Evolutionary conservation across 768 basidiomycete species (phyloP).

Genomic region (Megacollybia marginata): DNA sequence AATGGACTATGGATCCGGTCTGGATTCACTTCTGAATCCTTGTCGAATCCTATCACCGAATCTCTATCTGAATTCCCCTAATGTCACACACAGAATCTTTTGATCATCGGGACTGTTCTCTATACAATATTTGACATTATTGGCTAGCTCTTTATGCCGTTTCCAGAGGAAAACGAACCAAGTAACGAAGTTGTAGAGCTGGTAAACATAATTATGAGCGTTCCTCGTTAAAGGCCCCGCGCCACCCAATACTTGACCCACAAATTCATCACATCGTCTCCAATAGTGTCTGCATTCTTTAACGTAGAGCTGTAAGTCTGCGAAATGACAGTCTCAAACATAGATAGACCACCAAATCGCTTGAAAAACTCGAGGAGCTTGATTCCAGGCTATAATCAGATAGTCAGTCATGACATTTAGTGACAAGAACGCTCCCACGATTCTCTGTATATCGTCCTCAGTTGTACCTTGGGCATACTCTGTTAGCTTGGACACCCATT

Average conservation of each 20-base stretch:
- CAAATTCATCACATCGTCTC: not conserved
- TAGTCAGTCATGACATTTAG: not conserved
- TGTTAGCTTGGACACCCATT: not conserved
- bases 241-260: not conserved
- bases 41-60: too few relatives aligned
- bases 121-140: too few relatives aligned
- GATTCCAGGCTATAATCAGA: not conserved
- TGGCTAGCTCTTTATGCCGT: too few relatives aligned
- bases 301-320: not conserved
- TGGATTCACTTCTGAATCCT: too few relatives aligned
- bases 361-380: not conserved
- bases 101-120: too few relatives aligned
- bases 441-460: not conserved
- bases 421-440: not conserved
- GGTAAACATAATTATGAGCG: too few relatives aligned
- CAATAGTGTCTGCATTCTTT: slow-evolving; percentile 6
- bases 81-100: too few relatives aligned
- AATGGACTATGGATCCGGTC: too few relatives aligned
- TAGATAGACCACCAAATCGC: not conserved
- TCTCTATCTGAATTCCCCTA: too few relatives aligned
- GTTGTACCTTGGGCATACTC: not conserved
- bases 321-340: not conserved
- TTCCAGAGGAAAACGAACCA: too few relatives aligned
- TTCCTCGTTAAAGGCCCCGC: not conserved
- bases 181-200: too few relatives aligned